These are phyloP conservation scores for Staphylotrichum longicolle DNA, from an alignment of 495 filamentous ascomycete species.

Conservation along the genomic window DNA sequence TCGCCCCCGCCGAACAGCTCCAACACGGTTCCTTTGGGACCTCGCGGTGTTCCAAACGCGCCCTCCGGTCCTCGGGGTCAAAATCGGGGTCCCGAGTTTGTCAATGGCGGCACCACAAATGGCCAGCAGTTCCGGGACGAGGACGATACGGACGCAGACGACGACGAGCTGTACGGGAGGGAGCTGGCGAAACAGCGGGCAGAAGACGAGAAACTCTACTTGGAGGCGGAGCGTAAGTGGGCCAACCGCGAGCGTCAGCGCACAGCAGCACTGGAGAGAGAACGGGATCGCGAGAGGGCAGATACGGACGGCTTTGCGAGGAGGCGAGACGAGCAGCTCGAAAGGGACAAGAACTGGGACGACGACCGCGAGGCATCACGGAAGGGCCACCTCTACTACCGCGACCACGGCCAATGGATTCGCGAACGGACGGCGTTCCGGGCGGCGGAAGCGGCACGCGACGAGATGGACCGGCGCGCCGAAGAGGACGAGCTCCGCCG, in stretches of 20 bases:
- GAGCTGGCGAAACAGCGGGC: constrained; percentile 66
- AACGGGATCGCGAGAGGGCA: constrained; percentile 72
- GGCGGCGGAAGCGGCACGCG: constrained; percentile 65
- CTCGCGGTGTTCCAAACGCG: constrained; percentile 72
- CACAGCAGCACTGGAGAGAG: constrained; percentile 78
- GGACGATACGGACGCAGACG: constrained; percentile 84
- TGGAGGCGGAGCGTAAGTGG: constrained; percentile 86
- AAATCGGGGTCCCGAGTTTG: constrained; percentile 67
- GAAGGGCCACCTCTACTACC: constrained; percentile 79
- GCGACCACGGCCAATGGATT: constrained; percentile 79
- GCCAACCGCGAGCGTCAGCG: constrained; percentile 81
- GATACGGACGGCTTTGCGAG: constrained; percentile 65
- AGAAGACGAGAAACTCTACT: constrained; percentile 76
- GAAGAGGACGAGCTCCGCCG: constrained; percentile 72
- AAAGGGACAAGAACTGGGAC: constrained; percentile 75
- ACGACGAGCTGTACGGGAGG: constrained; percentile 78
- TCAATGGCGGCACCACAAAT: constrained; percentile 73
- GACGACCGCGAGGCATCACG: constrained; percentile 76
- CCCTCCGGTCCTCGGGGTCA: constrained; percentile 74
- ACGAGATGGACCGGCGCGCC: constrained; percentile 75
- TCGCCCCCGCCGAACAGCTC: constrained; percentile 66
- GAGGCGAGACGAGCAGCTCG: constrained; percentile 59
- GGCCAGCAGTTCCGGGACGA: constrained; percentile 63
- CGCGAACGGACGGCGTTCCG: constrained; percentile 74
- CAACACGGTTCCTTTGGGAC: constrained; percentile 71